Percentiles rank a stretch among this genome's conserved stretches.
Conservation (phyloP, 768 basidiomycete genomes). For the Rhodotorula taiwanensis region DNA sequence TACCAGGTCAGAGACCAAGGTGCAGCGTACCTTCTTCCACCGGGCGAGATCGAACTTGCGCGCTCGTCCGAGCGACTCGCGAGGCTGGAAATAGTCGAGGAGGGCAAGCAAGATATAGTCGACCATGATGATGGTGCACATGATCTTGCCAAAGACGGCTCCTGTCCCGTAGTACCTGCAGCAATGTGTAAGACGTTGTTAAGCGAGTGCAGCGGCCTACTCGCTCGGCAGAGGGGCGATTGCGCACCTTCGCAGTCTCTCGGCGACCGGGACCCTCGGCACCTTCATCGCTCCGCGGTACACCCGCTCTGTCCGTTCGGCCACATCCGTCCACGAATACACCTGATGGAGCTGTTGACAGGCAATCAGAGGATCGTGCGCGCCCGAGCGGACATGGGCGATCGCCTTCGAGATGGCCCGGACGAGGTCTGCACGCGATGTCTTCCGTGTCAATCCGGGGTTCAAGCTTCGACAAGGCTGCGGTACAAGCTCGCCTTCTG, state of each 20-base stretch:
- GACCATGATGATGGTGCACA: slow-evolving; percentile 78
- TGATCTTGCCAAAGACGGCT: slow-evolving; percentile 78
- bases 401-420: slow-evolving; percentile 77
- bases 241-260: slow-evolving; percentile 65
- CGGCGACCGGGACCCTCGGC: slow-evolving; percentile 63
- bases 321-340: slow-evolving; percentile 78
- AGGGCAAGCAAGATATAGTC: slow-evolving; percentile 80
- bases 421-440: slow-evolving; percentile 61
- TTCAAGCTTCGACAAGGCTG: slow-evolving; percentile 5
- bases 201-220: too few relatives aligned
- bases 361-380: slow-evolving; percentile 66
- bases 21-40: slow-evolving; percentile 18
- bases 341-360: slow-evolving; percentile 72
- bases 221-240: neutral
- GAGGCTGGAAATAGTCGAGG: slow-evolving; percentile 76
- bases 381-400: slow-evolving; percentile 56
- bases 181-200: too few relatives aligned
- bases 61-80: slow-evolving; percentile 66
- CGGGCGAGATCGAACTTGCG: slow-evolving; percentile 32
- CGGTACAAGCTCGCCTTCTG: slow-evolving; percentile 61
- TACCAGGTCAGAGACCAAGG: neutral
- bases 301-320: slow-evolving; percentile 72
- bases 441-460: neutral
- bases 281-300: slow-evolving; percentile 63
- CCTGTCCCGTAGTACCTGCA: slow-evolving; percentile 67